These are phyloP conservation scores for Colletotrichum truncatum DNA, from an alignment of 2,329 filamentous ascomycete species.

Conservation along the genomic window DNA sequence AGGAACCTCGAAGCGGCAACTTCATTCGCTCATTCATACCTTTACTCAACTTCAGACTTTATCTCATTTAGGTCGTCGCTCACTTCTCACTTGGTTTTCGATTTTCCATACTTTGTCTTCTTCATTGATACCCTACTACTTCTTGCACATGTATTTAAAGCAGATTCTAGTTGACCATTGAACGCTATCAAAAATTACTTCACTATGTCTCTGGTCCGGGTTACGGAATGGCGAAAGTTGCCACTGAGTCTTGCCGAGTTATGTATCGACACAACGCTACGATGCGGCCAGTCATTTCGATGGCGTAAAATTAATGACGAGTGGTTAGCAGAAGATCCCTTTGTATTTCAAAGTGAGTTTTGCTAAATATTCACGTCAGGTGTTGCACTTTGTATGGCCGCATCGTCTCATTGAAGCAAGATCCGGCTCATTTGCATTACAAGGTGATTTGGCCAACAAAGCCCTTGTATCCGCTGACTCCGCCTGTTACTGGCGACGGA, in stretches of 20 bases:
- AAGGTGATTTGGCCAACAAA: conserved; percentile 69
- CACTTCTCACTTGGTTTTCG: neutral
- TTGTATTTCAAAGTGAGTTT: neutral
- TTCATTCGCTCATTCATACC: neutral
- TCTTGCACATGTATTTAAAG: no score
- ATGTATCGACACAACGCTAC: conserved; percentile 91
- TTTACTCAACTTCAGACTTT: neutral
- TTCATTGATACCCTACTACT: neutral
- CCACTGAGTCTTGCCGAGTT: conserved; percentile 85
- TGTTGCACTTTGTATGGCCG: conserved; percentile 87
- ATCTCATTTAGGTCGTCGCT: neutral
- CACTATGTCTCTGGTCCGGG: conserved; percentile 51
- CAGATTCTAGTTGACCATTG: no score
- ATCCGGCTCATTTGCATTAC: conserved; percentile 81
- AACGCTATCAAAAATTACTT: no score
- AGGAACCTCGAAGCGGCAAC: neutral
- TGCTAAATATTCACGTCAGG: conserved; percentile 49
- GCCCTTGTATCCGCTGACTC: conserved; percentile 23
- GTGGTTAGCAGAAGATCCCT: conserved; percentile 66
- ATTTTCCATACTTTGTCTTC: neutral
- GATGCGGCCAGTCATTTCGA: conserved; percentile 96
- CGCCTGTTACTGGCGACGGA: conserved; percentile 18
- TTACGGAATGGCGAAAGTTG: conserved; percentile 87
- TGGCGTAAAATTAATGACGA: conserved; percentile 88
- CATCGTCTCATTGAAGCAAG: conserved; percentile 86